Base-by-base conservation (phyloP, 352 stramenopile genomes). In the Phytophthora citrophthora region DNA sequence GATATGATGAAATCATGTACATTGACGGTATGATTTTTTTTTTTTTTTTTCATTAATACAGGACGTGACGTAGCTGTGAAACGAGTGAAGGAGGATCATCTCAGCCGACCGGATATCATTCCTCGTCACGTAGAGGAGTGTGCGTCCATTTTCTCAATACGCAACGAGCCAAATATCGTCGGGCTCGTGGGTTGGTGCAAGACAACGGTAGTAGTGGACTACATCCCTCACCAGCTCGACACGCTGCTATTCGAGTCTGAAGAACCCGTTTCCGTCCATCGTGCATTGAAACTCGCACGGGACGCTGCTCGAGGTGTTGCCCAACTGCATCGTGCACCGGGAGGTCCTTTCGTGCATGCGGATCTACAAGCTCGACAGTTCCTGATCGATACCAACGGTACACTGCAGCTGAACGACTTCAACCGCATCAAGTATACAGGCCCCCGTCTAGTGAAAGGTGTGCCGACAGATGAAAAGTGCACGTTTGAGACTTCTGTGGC, bases 311-410 rank as follows among this genome's bases (percentile, higher is more conserved):
- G 68, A 55, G 87, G 85, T 3, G 63, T 95, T 20, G 74, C 74
- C 4, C 82, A 93, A 48, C 48, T 95, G 36, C 87, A 95, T 59
- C 72, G 74, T 40, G 82, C 75, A 3, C 61, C 73, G 0, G 84
- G 84, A 27, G 86, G 84, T 0, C 86, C 86, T 5, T 91, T 91
- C 29, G 82, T 76, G n/a, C 87, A 95, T 60, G 81, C 84, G 1
- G 87, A 95, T 68, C 76, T 95, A 27, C 87, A 95, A 54, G 67
- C 83, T 20, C 83, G 87, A 1, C 87, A 95, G 61, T 93, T 95
- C 44, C 60, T 95, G 34, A 72, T 94, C n/a, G 70, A 90, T 56
- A 49, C 51, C 1, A 70, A 77, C 10, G 85, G 83, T 2, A 77
- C 65, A 0, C 67, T 94, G 24, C 66, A 79, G 51, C 53, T 95